Percentiles rank a stretch among this genome's conserved stretches.
phyloP scores from a whole-genome alignment of 306 rosid genomes.

The Malus orientalis region DNA sequence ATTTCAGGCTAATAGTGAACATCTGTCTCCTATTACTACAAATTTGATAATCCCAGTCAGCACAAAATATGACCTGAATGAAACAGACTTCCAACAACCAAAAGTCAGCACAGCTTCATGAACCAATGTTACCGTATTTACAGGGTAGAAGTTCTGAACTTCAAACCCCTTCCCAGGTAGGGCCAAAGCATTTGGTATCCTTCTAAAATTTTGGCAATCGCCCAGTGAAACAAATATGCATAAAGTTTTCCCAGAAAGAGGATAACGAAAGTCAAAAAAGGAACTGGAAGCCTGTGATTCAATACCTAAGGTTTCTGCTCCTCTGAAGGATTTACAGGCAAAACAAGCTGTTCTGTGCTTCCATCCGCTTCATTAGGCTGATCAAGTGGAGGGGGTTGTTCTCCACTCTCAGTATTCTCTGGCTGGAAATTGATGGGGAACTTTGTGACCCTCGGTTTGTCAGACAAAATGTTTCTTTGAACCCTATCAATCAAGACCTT shows the following conservation, averaged over 20 bases:
- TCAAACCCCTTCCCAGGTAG: neutral
- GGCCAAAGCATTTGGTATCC: neutral
- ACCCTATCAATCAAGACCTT: conserved; percentile 68
- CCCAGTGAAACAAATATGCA: neutral
- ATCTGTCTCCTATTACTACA: neutral
- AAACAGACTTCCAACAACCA: neutral
- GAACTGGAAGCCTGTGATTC: neutral
- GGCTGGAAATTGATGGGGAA: conserved; percentile 67
- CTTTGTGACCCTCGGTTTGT: conserved; percentile 90
- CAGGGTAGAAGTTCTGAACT: neutral
- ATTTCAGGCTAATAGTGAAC: neutral
- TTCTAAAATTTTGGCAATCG: neutral
- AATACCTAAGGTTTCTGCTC: conserved; percentile 26
- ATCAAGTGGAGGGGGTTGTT: conserved; percentile 10
- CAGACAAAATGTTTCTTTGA: conserved; percentile 82
- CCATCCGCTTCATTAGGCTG: conserved; percentile 28
- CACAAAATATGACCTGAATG: neutral
- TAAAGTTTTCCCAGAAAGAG: neutral
- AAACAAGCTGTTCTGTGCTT: conserved; percentile 23
- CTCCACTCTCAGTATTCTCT: conserved; percentile 25
- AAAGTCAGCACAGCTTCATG: neutral
- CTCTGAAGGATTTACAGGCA: conserved; percentile 28
- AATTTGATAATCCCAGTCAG: neutral
- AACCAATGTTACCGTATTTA: neutral
- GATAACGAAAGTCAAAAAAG: neutral